Conservation (phyloP, 1,284 basidiomycete genomes). For the Rhodotorula sp. region DNA sequence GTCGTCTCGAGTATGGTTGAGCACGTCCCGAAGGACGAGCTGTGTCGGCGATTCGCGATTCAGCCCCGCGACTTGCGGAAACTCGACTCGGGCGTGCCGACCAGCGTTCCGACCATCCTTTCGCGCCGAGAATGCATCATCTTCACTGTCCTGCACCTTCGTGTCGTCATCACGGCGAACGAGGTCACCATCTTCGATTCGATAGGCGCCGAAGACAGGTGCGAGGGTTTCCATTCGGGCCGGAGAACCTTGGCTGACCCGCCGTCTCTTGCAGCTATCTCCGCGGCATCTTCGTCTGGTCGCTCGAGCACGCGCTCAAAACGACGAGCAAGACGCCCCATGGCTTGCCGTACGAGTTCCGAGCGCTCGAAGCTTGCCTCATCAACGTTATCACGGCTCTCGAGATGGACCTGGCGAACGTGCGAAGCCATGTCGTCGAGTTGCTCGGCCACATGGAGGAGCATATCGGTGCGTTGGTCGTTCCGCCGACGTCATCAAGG, state of each 20-base stretch:
- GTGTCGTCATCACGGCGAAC: slow-evolving; percentile 90
- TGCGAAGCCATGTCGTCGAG: slow-evolving; percentile 78
- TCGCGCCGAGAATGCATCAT: slow-evolving; percentile 83
- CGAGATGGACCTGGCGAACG: slow-evolving; percentile 89
- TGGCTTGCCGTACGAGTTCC: slow-evolving; percentile 82
- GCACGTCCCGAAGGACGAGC: slow-evolving; percentile 81
- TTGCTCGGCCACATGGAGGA: slow-evolving; percentile 87
- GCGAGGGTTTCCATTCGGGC: not conserved
- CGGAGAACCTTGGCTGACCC: not conserved
- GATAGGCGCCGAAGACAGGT: slow-evolving; percentile 73
- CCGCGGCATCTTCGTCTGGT: slow-evolving; percentile 81
- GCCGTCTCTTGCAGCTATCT: slow-evolving; percentile 53
- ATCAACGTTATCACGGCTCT: slow-evolving; percentile 83
- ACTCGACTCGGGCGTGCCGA: slow-evolving; percentile 93
- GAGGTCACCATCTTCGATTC: slow-evolving; percentile 89
- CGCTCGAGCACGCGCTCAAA: slow-evolving; percentile 83
- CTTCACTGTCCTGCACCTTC: slow-evolving; percentile 89
- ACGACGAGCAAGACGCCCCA: slow-evolving; percentile 54
- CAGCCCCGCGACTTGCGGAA: slow-evolving; percentile 94
- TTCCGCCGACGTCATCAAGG: not conserved
- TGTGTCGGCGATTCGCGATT: slow-evolving; percentile 75
- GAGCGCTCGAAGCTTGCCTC: slow-evolving; percentile 84
- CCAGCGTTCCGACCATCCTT: slow-evolving; percentile 62
- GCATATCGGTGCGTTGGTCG: slow-evolving; percentile 63
- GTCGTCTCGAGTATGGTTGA: slow-evolving; percentile 84